A percentile compares a stretch with the other conserved stretches of the same genome.
These are phyloP conservation scores for Diaporthe nobilis DNA, from an alignment of 2,329 filamentous ascomycete species.

Conservation along the genomic window DNA sequence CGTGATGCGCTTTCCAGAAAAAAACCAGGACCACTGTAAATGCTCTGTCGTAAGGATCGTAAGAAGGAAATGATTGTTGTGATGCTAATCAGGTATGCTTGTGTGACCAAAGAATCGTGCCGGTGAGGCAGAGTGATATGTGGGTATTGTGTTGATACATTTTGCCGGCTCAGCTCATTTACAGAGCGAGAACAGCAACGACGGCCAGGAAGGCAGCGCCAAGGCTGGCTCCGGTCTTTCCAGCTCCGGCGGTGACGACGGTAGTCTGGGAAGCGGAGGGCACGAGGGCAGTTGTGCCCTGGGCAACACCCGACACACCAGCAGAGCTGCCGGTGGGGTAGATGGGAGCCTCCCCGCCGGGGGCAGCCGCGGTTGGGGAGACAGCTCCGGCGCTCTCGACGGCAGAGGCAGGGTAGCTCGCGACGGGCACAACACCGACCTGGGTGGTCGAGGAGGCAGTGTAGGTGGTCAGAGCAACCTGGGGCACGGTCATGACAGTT, in stretches of 20 bases:
- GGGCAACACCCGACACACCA: slow-evolving; percentile 45
- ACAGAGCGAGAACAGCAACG: slow-evolving; percentile 60
- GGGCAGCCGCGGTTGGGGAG: slow-evolving; percentile 45
- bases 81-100: slow-evolving; percentile 32
- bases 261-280: slow-evolving; percentile 50
- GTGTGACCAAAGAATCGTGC: slow-evolving; percentile 31
- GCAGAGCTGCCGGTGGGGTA: slow-evolving; percentile 45
- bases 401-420: slow-evolving; percentile 50
- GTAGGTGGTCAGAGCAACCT: slow-evolving; percentile 64
- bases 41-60: slow-evolving; percentile 69
- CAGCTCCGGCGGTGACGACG: slow-evolving; percentile 51
- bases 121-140: slow-evolving; percentile 25
- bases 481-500: slow-evolving; percentile 66
- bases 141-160: slow-evolving; percentile 26
- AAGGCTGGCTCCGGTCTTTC: slow-evolving; percentile 58
- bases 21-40: slow-evolving; percentile 47
- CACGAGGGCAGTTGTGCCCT: slow-evolving; percentile 53
- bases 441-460: slow-evolving; percentile 47
- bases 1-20: slow-evolving; percentile 38
- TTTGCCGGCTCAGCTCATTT: slow-evolving; percentile 50
- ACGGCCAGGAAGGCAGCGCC: slow-evolving; percentile 61
- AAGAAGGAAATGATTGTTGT: slow-evolving; percentile 61
- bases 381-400: slow-evolving; percentile 44
- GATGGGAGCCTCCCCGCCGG: slow-evolving; percentile 45
- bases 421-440: slow-evolving; percentile 58